Conservation (phyloP, 495 filamentous ascomycete species). For the Tuber aestivum region DNA sequence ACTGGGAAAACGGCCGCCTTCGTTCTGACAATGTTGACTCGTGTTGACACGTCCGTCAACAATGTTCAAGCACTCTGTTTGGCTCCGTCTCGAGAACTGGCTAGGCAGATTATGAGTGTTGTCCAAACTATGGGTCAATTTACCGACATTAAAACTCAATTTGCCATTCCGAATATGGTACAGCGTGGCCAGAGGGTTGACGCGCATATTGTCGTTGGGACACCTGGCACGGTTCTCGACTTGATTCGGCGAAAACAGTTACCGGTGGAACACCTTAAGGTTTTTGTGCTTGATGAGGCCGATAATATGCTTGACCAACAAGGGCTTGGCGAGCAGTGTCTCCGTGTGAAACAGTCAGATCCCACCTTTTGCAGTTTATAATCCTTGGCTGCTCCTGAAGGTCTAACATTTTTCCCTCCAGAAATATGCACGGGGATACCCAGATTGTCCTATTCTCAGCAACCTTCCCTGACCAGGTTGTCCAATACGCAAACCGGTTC, state of each 20-base stretch:
- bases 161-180: slow-evolving; percentile 72
- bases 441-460: slow-evolving; percentile 94
- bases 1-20: slow-evolving; percentile 99
- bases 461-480: slow-evolving; percentile 82
- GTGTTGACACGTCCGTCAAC: slow-evolving; percentile 63
- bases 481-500: slow-evolving; percentile 69
- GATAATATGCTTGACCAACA: slow-evolving; percentile 96
- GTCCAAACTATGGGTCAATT: slow-evolving; percentile 75
- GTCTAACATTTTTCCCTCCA: not conserved
- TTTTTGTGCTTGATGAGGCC: slow-evolving; percentile 86
- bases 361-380: not conserved
- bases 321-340: slow-evolving; percentile 89
- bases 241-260: slow-evolving; percentile 67
- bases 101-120: slow-evolving; percentile 86
- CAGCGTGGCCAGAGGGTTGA: slow-evolving; percentile 56
- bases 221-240: slow-evolving; percentile 87
- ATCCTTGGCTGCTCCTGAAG: slow-evolving; percentile 1
- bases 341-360: slow-evolving; percentile 74
- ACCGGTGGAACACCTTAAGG: slow-evolving; percentile 58
- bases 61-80: slow-evolving; percentile 82
- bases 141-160: slow-evolving; percentile 62
- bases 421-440: slow-evolving; percentile 44
- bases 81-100: slow-evolving; percentile 89
- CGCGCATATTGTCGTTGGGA: slow-evolving; percentile 79
- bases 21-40: slow-evolving; percentile 79